phyloP scores from a whole-genome alignment of 2,329 filamentous ascomycete genomes.

The Chaetomium sp. region DNA sequence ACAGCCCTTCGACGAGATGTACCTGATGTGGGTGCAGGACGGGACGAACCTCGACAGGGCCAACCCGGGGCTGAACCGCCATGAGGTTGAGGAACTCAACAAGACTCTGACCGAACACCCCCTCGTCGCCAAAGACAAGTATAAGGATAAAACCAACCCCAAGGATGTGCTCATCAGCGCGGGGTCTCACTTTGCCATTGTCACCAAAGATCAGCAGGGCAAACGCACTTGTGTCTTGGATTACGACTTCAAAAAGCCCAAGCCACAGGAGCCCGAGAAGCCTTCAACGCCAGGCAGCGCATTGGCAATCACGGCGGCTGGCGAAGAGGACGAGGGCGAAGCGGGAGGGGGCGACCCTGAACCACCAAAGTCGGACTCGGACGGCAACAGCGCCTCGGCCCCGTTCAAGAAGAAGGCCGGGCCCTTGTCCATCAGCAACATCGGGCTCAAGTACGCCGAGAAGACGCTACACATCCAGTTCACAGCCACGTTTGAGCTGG shows the following conservation, averaged over 20 bases:
- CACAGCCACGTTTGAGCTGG: slow-evolving; percentile 42
- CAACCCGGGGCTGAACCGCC: slow-evolving; percentile 26
- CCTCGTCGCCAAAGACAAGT: slow-evolving; percentile 31
- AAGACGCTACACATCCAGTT: slow-evolving; percentile 39
- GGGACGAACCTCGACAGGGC: slow-evolving; percentile 19
- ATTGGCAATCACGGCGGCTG: too few relatives aligned
- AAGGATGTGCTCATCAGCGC: slow-evolving; percentile 31
- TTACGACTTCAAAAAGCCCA: slow-evolving; percentile 36
- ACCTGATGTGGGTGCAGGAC: slow-evolving; percentile 41
- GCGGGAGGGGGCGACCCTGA: not conserved
- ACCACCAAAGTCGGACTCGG: slow-evolving; percentile 8
- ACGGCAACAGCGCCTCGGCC: slow-evolving; percentile 29
- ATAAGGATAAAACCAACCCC: slow-evolving; percentile 22
- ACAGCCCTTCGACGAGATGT: slow-evolving; percentile 43
- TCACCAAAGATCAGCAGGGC: slow-evolving; percentile 26
- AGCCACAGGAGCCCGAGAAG: slow-evolving; percentile 8
- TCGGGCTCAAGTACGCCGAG: slow-evolving; percentile 43
- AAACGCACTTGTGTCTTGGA: slow-evolving; percentile 31
- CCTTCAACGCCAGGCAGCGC: not conserved
- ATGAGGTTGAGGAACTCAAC: slow-evolving; percentile 30
- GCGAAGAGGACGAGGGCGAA: not conserved
- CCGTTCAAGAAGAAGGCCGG: slow-evolving; percentile 39
- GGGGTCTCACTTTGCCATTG: slow-evolving; percentile 37
- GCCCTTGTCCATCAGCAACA: slow-evolving; percentile 41
- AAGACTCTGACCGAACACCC: not conserved